Evolutionary conservation across 176 grass and related monocot species (phyloP).

Genomic region (Poa pratensis): DNA sequence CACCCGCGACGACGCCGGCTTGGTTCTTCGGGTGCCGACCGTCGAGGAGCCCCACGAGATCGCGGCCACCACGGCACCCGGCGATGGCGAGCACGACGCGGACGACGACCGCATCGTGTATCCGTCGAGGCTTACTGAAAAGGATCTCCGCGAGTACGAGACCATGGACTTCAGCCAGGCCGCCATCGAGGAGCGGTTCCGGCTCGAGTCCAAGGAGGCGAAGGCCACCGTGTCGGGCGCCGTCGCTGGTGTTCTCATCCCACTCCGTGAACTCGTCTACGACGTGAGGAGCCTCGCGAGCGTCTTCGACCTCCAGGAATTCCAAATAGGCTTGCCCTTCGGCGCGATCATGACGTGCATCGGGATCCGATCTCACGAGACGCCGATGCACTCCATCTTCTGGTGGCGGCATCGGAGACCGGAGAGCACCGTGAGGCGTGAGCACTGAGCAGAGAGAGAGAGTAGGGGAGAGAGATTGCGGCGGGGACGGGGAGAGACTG

Average conservation of each 20-base stretch:
- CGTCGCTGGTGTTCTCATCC: background rate
- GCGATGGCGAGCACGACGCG: background rate
- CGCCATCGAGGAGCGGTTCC: constrained; percentile 9
- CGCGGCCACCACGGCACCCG: background rate
- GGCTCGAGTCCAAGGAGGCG: constrained; percentile 2
- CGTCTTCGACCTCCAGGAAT: background rate
- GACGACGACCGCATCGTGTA: background rate
- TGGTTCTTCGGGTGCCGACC: background rate
- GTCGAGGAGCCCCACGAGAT: background rate
- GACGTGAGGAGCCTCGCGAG: background rate
- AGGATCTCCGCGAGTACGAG: background rate
- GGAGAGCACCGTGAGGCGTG: too few species aligned
- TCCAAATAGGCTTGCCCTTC: constrained; percentile 11
- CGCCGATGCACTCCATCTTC: too few species aligned
- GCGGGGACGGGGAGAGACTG: too few species aligned
- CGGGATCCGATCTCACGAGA: too few species aligned
- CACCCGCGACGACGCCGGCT: background rate
- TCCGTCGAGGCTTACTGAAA: background rate
- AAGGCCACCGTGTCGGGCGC: background rate
- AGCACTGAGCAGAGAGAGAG: too few species aligned
- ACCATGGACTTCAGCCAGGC: background rate
- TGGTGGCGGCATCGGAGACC: too few species aligned
- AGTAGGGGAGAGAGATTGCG: too few species aligned
- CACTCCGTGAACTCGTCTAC: background rate
- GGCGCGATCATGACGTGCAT: constrained; percentile 12